phyloP scores from a whole-genome alignment of 2,329 filamentous ascomycete species.

The Sporothrix euskadiensis region DNA sequence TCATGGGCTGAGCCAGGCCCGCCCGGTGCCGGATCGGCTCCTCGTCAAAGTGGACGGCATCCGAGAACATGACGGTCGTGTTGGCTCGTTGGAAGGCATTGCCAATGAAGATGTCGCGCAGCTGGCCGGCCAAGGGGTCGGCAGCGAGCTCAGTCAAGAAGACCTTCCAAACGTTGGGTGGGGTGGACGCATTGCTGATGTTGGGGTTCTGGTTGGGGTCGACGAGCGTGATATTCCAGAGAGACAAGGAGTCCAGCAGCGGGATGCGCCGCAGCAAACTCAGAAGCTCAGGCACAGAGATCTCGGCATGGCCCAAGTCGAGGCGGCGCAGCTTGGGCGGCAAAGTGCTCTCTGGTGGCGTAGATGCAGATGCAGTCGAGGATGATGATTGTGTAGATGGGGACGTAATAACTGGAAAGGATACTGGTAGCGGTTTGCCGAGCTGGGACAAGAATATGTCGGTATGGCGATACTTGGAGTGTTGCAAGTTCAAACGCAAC shows the following conservation, averaged over 20 bases:
- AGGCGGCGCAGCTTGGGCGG: not conserved
- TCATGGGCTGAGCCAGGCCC: not conserved
- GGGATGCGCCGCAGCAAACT: conserved; percentile 1
- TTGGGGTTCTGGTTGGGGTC: not conserved
- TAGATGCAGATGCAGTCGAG: not conserved
- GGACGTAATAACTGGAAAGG: not conserved
- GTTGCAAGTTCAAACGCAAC: conserved; percentile 54
- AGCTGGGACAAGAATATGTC: not conserved
- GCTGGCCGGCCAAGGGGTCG: not conserved
- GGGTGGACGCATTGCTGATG: not conserved
- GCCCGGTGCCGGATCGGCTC: not conserved
- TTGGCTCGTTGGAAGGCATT: not conserved
- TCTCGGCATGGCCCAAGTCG: not conserved
- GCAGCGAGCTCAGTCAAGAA: not conserved
- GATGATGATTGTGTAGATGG: not conserved
- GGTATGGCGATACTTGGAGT: not conserved
- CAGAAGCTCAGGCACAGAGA: not conserved
- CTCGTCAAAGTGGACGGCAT: not conserved
- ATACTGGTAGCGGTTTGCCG: not conserved
- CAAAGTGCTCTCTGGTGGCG: not conserved
- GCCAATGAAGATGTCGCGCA: not conserved
- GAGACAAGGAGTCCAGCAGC: not conserved
- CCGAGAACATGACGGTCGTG: not conserved
- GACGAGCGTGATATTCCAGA: not conserved
- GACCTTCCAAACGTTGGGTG: not conserved